Evolutionary conservation across 1,284 basidiomycete genomes (phyloP).

Genomic region (Blastosporella zonata): DNA sequence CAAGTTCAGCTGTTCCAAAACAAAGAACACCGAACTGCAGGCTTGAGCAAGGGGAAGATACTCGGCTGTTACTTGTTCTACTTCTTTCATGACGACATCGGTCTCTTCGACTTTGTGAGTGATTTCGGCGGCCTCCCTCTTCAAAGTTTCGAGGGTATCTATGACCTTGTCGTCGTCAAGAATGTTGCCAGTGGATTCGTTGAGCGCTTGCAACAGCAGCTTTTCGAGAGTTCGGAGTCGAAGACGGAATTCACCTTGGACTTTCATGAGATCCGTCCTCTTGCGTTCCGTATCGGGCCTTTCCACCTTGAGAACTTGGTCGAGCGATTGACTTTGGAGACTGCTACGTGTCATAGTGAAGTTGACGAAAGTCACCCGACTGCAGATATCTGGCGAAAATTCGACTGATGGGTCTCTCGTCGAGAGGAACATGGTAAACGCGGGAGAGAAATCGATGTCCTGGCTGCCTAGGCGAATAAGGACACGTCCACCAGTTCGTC

Average conservation of each 20-base stretch:
- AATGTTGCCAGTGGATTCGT: slow-evolving; percentile 96
- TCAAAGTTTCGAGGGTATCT: slow-evolving; percentile 93
- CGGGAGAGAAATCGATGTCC: slow-evolving; percentile 99
- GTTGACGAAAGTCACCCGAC: slow-evolving; percentile 98
- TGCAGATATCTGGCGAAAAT: slow-evolving; percentile 98
- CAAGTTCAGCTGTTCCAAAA: slow-evolving; percentile 90
- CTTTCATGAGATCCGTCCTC: slow-evolving; percentile 97
- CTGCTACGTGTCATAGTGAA: slow-evolving; percentile 99
- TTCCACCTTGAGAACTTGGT: slow-evolving; percentile 96
- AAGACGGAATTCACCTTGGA: slow-evolving; percentile 97
- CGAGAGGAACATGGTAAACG: slow-evolving; percentile 99
- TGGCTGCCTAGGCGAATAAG: slow-evolving; percentile 97
- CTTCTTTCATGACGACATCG: slow-evolving; percentile 92
- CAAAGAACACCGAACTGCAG: slow-evolving; percentile 97
- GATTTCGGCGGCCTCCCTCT: slow-evolving; percentile 96
- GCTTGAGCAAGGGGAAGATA: slow-evolving; percentile 95
- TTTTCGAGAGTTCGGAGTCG: slow-evolving; percentile 93
- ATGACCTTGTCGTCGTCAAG: slow-evolving; percentile 99
- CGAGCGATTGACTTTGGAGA: slow-evolving; percentile 96
- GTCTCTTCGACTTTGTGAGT: slow-evolving; percentile 98
- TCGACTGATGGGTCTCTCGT: slow-evolving; percentile 97
- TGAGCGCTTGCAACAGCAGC: slow-evolving; percentile 90
- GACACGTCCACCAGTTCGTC: slow-evolving; percentile 94
- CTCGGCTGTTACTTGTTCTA: slow-evolving; percentile 93
- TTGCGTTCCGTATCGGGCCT: slow-evolving; percentile 96